Evolutionary conservation across 2,329 filamentous ascomycete species (phyloP).

Genomic region (Chlorencoelia australis): DNA sequence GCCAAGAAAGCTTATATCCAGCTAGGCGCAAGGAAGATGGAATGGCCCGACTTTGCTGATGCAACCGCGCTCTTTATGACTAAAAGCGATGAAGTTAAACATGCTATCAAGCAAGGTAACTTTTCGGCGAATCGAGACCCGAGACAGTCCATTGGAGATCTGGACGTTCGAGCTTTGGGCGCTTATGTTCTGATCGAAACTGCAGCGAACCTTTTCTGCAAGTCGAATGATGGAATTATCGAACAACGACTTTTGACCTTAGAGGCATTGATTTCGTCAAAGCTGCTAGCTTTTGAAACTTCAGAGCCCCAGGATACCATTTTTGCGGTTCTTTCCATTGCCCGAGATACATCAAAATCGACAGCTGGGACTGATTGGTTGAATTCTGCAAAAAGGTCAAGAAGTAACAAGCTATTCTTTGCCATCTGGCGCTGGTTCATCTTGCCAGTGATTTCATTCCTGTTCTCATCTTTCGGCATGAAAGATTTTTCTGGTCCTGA

Average conservation of each 20-base stretch:
- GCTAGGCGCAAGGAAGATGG: conserved; percentile 27
- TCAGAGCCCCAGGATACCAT: conserved; percentile 14
- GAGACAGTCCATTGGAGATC: neutral
- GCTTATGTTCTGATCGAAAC: conserved; percentile 12
- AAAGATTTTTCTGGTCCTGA: neutral
- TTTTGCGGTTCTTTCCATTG: conserved; percentile 12
- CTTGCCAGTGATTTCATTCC: neutral
- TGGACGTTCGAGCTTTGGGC: conserved; percentile 12
- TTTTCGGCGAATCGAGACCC: neutral
- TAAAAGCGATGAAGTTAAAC: conserved; percentile 11
- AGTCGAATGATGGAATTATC: conserved; percentile 8
- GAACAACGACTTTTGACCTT: conserved; percentile 11
- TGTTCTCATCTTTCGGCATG: neutral
- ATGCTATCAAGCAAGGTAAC: neutral
- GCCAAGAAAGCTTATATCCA: conserved; percentile 26
- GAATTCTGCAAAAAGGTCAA: neutral
- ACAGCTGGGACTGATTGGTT: conserved; percentile 1
- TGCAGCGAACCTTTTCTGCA: conserved; percentile 13
- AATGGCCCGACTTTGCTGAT: conserved; percentile 28
- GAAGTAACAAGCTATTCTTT: neutral
- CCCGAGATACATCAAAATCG: conserved; percentile 10
- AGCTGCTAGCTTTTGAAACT: conserved; percentile 14
- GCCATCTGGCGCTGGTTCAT: neutral
- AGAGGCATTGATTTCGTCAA: conserved; percentile 13
- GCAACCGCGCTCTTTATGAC: conserved; percentile 11